Conservation (phyloP, 345 rosid species). For the Citrus hindsii region DNA sequence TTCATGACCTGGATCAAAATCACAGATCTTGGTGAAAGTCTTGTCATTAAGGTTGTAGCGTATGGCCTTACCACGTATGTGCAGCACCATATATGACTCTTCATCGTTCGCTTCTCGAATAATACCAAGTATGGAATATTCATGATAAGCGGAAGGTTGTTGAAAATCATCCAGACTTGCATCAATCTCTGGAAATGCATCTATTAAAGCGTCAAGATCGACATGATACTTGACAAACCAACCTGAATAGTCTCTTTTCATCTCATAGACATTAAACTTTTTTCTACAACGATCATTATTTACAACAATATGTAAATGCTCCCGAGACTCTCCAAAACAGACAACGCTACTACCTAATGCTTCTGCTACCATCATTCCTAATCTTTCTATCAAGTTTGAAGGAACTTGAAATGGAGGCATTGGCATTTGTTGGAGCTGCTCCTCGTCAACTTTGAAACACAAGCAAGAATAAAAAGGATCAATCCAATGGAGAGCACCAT, state of each 20-base stretch:
- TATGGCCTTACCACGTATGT: constrained; percentile 15
- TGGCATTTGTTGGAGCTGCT: constrained; percentile 16
- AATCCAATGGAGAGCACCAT: constrained; percentile 34
- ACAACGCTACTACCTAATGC: background rate
- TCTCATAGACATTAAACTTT: background rate
- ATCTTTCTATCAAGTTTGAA: too few species aligned
- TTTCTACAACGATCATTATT: constrained; percentile 12
- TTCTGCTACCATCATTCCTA: too few species aligned
- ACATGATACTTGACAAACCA: constrained; percentile 38
- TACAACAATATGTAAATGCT: constrained; percentile 26
- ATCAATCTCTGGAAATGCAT: constrained; percentile 31
- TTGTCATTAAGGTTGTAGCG: constrained; percentile 23
- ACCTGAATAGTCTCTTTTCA: constrained; percentile 9
- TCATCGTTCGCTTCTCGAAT: constrained; percentile 27
- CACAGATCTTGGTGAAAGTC: constrained; percentile 15
- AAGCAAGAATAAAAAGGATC: constrained; percentile 5
- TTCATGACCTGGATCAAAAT: background rate
- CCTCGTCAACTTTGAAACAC: constrained; percentile 19
- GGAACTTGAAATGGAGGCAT: constrained; percentile 9
- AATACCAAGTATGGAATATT: constrained; percentile 21
- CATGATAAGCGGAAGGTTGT: background rate
- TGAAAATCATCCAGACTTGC: background rate
- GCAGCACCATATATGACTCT: constrained; percentile 28
- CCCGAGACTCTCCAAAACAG: constrained; percentile 25
- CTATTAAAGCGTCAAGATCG: constrained; percentile 25